phyloP scores from a whole-genome alignment of 179 eudicot species.

The Silene vulgaris region DNA sequence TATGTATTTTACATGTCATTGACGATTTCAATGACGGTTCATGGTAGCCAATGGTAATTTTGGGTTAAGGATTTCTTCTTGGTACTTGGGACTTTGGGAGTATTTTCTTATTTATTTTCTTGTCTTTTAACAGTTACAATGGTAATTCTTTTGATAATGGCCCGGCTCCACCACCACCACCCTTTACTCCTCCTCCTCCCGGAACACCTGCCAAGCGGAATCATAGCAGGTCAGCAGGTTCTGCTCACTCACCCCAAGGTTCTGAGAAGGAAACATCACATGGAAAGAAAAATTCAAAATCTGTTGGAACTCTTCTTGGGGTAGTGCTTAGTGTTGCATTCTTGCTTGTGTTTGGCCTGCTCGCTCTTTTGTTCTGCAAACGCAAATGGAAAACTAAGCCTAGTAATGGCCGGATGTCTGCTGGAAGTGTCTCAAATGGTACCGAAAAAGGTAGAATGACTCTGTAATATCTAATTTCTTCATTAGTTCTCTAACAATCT shows the following conservation, averaged over 20 bases:
- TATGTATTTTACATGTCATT: too few relatives aligned
- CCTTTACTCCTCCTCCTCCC: conserved; percentile 81
- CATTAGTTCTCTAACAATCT: conserved; percentile 2
- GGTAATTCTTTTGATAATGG: conserved; percentile 86
- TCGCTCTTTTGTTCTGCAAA: conserved; percentile 55
- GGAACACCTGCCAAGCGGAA: conserved; percentile 48
- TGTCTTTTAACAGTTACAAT: conserved; percentile 44
- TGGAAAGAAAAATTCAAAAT: conserved; percentile 45
- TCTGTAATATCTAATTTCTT: not conserved
- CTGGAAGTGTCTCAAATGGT: conserved; percentile 48
- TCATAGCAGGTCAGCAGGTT: conserved; percentile 37
- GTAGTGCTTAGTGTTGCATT: conserved; percentile 51
- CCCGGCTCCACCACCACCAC: conserved; percentile 98
- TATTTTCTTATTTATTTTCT: not conserved
- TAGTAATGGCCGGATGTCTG: conserved; percentile 37
- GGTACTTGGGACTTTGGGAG: not conserved
- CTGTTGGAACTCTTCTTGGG: conserved; percentile 64
- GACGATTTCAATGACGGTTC: too few relatives aligned
- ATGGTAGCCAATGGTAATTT: too few relatives aligned
- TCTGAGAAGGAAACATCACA: conserved; percentile 39
- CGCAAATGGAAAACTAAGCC: conserved; percentile 52
- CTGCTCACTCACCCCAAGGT: conserved; percentile 37
- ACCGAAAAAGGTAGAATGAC: conserved; percentile 46
- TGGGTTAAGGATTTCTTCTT: conserved; percentile 1
- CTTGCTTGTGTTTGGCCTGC: conserved; percentile 44